A percentile compares a stretch with the other conserved stretches of the same genome.
Evolutionary conservation across 441 rosid species (phyloP).

Genomic region (Gossypium lobatum): DNA sequence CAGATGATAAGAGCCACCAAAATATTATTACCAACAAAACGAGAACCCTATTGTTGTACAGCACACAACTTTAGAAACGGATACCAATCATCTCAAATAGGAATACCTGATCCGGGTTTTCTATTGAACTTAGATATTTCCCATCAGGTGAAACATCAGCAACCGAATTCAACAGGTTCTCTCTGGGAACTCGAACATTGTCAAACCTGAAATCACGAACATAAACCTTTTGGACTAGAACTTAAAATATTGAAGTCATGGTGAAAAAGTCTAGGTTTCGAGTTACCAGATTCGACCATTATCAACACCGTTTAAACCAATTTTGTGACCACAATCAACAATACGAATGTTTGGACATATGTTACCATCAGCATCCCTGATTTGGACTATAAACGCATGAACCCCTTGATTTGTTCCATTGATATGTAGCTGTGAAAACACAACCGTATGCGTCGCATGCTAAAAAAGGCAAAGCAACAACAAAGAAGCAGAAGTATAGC

Average conservation of each 20-base stretch:
- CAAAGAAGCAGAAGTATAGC: slow-evolving; percentile 6
- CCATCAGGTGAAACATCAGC: slow-evolving; percentile 92
- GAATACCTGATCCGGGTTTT: slow-evolving; percentile 84
- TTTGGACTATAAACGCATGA: slow-evolving; percentile 84
- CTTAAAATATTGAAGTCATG: background rate
- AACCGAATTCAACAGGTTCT: slow-evolving; percentile 81
- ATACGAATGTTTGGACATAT: slow-evolving; percentile 65
- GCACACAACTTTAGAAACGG: background rate
- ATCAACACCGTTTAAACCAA: slow-evolving; percentile 94
- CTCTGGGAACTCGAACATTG: slow-evolving; percentile 78
- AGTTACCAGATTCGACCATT: slow-evolving; percentile 87
- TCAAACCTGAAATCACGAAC: slow-evolving; percentile 16
- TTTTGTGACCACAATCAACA: slow-evolving; percentile 95
- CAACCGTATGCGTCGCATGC: slow-evolving; percentile 91
- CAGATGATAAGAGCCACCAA: background rate
- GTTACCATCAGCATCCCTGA: slow-evolving; percentile 75
- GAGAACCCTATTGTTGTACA: background rate
- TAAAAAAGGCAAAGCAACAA: slow-evolving; percentile 19
- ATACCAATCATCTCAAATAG: background rate
- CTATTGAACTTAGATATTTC: slow-evolving; percentile 65
- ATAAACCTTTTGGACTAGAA: slow-evolving; percentile 8
- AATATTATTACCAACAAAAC: background rate
- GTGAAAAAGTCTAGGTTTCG: background rate
- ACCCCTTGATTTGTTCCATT: slow-evolving; percentile 79
- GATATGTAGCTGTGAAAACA: slow-evolving; percentile 81